These are phyloP conservation scores for Capsella bursapastoris DNA, from an alignment of 345 rosid genomes.

Conservation along the genomic window DNA sequence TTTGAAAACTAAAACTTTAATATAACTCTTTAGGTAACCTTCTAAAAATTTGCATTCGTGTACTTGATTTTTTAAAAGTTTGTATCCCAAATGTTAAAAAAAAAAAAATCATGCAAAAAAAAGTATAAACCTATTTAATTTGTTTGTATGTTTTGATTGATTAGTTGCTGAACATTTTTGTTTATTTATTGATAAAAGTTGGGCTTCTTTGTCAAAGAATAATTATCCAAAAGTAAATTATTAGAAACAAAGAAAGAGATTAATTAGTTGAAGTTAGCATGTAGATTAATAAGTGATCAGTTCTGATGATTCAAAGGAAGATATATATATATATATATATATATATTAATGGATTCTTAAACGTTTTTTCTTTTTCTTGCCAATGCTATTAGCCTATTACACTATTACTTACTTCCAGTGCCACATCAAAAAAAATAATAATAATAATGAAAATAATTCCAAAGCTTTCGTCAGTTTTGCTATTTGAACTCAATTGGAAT, in stretches of 20 bases:
- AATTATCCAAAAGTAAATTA: background rate
- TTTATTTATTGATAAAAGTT: background rate
- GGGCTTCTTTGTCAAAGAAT: background rate
- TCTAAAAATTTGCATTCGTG: background rate
- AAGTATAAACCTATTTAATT: background rate
- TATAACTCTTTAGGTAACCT: background rate
- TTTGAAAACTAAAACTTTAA: slow-evolving; percentile 17
- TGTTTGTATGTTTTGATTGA: background rate
- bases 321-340: background rate
- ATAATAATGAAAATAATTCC: background rate
- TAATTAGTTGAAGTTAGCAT: background rate
- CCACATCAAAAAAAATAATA: background rate
- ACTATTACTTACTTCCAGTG: background rate
- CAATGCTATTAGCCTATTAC: background rate
- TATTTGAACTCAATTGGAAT: slow-evolving; percentile 29
- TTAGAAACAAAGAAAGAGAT: background rate
- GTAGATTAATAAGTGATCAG: background rate
- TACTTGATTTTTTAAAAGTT: no score
- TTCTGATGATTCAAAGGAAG: background rate
- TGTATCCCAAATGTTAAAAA: no score
- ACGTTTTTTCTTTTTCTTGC: background rate
- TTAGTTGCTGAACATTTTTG: background rate
- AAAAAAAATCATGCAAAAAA: background rate
- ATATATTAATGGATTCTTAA: background rate
- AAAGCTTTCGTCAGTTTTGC: slow-evolving; percentile 26